A percentile compares a stretch with the other conserved stretches of the same genome.
These are phyloP conservation scores for Puccinia horiana DNA, from an alignment of 1,284 basidiomycete genomes.

Conservation along the genomic window DNA sequence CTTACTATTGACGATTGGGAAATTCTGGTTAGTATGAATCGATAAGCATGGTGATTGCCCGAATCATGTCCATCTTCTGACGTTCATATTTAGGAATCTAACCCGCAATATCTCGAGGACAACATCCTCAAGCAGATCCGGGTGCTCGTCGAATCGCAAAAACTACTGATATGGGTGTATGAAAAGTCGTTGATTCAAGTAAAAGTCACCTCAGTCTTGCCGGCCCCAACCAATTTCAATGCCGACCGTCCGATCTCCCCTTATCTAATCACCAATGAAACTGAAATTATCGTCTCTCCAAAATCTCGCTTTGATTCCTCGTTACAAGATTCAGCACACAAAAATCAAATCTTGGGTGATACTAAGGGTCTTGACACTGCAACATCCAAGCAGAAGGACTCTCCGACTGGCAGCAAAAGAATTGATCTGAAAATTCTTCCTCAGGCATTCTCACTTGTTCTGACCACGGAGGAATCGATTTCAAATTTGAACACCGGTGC, in stretches of 20 bases:
- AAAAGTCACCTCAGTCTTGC: conserved; percentile 27
- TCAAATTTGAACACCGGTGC: neutral
- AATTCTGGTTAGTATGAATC: conserved; percentile 28
- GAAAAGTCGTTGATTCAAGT: conserved; percentile 44
- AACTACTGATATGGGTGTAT: conserved; percentile 46
- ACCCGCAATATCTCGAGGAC: conserved; percentile 47
- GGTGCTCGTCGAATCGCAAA: conserved; percentile 38
- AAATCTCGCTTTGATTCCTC: conserved; percentile 37
- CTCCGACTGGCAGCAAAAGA: neutral
- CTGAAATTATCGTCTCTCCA: conserved; percentile 40
- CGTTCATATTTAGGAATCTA: conserved; percentile 36
- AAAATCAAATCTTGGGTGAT: conserved; percentile 34
- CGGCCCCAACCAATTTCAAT: neutral
- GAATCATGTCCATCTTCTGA: neutral
- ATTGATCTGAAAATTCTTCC: conserved; percentile 43
- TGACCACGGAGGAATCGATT: neutral
- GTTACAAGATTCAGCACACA: neutral
- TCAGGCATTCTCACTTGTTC: conserved; percentile 19
- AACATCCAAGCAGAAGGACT: neutral
- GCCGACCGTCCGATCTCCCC: neutral
- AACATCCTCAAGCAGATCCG: conserved; percentile 45
- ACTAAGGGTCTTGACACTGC: neutral
- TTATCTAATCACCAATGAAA: conserved; percentile 42
- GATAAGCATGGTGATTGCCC: neutral
- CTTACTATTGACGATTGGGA: conserved; percentile 47